Base-by-base conservation (phyloP, 2,329 filamentous ascomycete species). In the Colletotrichum sp. region DNA sequence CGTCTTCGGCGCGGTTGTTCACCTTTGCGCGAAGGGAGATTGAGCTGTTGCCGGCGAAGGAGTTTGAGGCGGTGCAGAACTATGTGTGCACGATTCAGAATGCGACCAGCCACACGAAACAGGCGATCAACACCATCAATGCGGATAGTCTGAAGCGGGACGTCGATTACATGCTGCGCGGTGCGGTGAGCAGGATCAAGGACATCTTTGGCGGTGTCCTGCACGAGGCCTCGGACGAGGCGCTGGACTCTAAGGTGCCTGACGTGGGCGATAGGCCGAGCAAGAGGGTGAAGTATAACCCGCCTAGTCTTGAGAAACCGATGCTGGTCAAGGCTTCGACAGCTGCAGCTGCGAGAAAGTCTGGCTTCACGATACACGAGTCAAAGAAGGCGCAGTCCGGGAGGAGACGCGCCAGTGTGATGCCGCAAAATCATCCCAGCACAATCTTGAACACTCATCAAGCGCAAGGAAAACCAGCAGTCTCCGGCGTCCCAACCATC, bases 1-100 rank as follows among this genome's bases (percentile, higher is more conserved):
- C 72, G 6, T 36, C 16, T 3, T 76, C 75, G 21, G 13, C n/a
- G 26, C 15, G 65, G 9, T 13, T 77, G 21, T 32, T 72, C n/a
- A 69, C 60, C 16, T 26, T 76, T 21, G 77, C 72, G 18, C 62
- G 69, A 9, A 72, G 32, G 21, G 77, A 78, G 52, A 69, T 78
- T 6, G 30, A 49, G 9, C 52, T 71, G 18, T 24, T 77, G 63
- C 49, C 60, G 4, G 34, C 15, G 13, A 65, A 28, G 3, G 49
- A 66, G 8, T 7, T 75, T 18, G 49, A 52, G 5, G 18, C 16
- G 3, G 39, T 75, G 24, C 26, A 67, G 24, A 28, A 62, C 16
- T 60, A 30, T 0, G 52, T 69, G 12, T 16, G 15, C 8, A 18
- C 32, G 8, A 24, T 62, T 8, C n/a, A 64, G 62, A n/a, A 34